These are phyloP conservation scores for Tremella fuciformis DNA, from an alignment of 768 basidiomycete genomes.

Conservation along the genomic window DNA sequence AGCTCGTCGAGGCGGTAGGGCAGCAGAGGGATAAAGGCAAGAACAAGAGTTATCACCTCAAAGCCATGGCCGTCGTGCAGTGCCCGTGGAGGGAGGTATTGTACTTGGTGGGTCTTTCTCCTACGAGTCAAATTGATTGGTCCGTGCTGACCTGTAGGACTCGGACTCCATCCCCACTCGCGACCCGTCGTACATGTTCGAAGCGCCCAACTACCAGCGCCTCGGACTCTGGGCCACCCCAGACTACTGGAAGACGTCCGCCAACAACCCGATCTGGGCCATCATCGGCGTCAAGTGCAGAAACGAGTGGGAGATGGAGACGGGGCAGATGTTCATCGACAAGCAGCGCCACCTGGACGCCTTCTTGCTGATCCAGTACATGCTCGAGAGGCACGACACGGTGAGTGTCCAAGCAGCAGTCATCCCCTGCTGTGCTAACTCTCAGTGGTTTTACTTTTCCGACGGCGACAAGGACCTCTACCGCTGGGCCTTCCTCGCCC, in stretches of 20 bases:
- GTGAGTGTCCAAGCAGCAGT: conserved; percentile 22
- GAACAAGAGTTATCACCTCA: conserved; percentile 52
- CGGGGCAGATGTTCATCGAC: conserved; percentile 56
- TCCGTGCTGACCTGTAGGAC: conserved; percentile 26
- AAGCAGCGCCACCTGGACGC: conserved; percentile 55
- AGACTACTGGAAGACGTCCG: conserved; percentile 55
- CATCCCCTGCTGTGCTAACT: neutral
- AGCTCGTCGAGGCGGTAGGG: conserved; percentile 53
- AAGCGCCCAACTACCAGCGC: conserved; percentile 51
- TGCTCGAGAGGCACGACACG: conserved; percentile 51
- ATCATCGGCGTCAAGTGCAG: conserved; percentile 55
- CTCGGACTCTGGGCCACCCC: conserved; percentile 51
- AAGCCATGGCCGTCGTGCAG: conserved; percentile 49
- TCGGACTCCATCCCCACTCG: conserved; percentile 49
- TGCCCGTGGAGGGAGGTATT: conserved; percentile 53
- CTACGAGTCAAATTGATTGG: conserved; percentile 16
- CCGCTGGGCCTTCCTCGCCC: conserved; percentile 53
- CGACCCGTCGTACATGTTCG: conserved; percentile 53
- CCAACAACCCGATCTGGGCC: conserved; percentile 52
- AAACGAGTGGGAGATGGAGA: conserved; percentile 56
- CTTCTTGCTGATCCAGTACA: conserved; percentile 45
- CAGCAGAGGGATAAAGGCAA: conserved; percentile 45
- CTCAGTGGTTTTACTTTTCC: conserved; percentile 53
- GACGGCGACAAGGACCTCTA: conserved; percentile 55
- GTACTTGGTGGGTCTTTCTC: conserved; percentile 48